phyloP scores from a whole-genome alignment of 1,139 yeast species.

The Candida labiduridarum region DNA sequence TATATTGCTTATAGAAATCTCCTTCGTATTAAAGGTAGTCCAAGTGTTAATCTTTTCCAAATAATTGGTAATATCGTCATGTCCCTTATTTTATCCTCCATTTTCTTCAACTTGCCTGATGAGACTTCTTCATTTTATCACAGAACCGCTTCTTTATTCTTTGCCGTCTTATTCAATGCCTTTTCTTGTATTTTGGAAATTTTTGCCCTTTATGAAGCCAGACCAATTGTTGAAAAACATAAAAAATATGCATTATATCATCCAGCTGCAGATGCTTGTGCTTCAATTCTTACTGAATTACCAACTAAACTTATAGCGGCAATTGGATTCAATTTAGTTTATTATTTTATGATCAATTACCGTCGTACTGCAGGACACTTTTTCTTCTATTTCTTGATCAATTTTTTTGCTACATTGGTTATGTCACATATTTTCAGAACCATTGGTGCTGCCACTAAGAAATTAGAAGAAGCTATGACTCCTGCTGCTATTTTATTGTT shows the following conservation, averaged over 20 bases:
- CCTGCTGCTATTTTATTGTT: slow-evolving; percentile 59
- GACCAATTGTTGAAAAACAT: slow-evolving; percentile 65
- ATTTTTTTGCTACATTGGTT: slow-evolving; percentile 47
- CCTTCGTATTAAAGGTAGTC: slow-evolving; percentile 65
- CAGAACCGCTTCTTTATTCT: slow-evolving; percentile 60
- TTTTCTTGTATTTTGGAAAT: slow-evolving; percentile 62
- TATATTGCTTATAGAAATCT: slow-evolving; percentile 63
- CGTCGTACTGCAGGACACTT: slow-evolving; percentile 61
- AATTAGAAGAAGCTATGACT: slow-evolving; percentile 63
- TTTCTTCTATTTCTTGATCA: slow-evolving; percentile 53
- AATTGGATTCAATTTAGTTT: slow-evolving; percentile 45
- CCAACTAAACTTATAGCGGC: slow-evolving; percentile 55
- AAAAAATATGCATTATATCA: slow-evolving; percentile 65
- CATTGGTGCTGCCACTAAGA: slow-evolving; percentile 58
- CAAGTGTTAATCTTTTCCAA: slow-evolving; percentile 61
- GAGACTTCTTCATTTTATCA: slow-evolving; percentile 56
- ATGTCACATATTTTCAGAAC: slow-evolving; percentile 63
- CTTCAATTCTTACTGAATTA: slow-evolving; percentile 57
- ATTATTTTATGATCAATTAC: slow-evolving; percentile 61
- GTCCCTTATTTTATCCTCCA: slow-evolving; percentile 73
- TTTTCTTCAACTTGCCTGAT: slow-evolving; percentile 54
- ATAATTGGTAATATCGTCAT: slow-evolving; percentile 64
- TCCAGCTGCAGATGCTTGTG: slow-evolving; percentile 66
- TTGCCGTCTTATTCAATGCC: slow-evolving; percentile 58
- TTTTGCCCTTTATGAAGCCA: slow-evolving; percentile 54